Percentiles rank a stretch among this genome's conserved stretches.
These are phyloP conservation scores for Lasiodiplodia hormozganensis DNA, from an alignment of 2,329 filamentous ascomycete genomes.

Conservation along the genomic window DNA sequence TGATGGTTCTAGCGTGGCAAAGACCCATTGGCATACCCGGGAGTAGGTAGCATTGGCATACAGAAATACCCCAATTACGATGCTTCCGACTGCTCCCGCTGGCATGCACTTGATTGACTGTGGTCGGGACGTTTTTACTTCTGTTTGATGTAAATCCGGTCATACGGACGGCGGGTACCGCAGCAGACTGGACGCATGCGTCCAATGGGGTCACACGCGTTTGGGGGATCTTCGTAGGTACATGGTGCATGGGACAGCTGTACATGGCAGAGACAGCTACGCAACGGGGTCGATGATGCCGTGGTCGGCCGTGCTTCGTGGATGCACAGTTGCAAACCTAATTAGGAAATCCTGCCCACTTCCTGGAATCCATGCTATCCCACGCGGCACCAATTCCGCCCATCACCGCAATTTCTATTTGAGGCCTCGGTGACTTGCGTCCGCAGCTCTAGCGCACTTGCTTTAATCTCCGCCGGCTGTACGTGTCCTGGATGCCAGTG, in stretches of 20 bases:
- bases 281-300: not conserved
- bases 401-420: conserved; percentile 21
- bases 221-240: not conserved
- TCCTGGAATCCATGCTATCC: conserved; percentile 1
- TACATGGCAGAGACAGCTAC: not conserved
- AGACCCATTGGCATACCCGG: conserved; percentile 27
- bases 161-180: not conserved
- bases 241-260: conserved; percentile 2
- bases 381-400: conserved; percentile 16
- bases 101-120: not conserved
- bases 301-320: not conserved
- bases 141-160: conserved; percentile 11
- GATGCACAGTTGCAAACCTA: not conserved
- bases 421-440: conserved; percentile 1
- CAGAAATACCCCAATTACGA: conserved; percentile 21
- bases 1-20: conserved; percentile 26
- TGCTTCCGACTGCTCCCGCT: conserved; percentile 17
- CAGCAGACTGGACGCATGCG: conserved; percentile 3
- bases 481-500: not conserved
- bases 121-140: not conserved
- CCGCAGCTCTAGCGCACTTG: not conserved
- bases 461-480: not conserved
- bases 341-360: conserved; percentile 3
- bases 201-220: conserved; percentile 1
- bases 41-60: conserved; percentile 25